Percentiles rank a stretch among this genome's conserved stretches.
These are phyloP conservation scores for Cardamine chenopodiifolia DNA, from an alignment of 345 rosid species.

Conservation along the genomic window DNA sequence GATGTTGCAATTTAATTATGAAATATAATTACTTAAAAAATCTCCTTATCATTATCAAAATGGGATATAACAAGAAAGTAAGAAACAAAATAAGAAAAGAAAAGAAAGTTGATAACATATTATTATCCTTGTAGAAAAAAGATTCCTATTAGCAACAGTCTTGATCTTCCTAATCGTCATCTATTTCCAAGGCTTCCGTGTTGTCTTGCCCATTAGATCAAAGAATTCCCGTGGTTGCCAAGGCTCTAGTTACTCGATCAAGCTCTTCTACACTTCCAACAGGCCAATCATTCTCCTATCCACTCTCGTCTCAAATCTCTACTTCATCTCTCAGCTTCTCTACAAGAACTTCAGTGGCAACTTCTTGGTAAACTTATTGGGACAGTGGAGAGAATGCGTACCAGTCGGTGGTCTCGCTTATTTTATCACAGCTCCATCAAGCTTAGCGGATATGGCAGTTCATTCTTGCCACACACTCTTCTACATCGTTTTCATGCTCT, in stretches of 20 bases:
- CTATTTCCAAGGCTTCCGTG: constrained; percentile 71
- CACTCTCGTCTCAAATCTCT: constrained; percentile 3
- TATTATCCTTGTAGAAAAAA: background rate
- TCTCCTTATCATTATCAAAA: background rate
- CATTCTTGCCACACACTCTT: constrained; percentile 20
- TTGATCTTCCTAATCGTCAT: constrained; percentile 55
- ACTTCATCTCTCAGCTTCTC: constrained; percentile 29
- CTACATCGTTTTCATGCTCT: constrained; percentile 20
- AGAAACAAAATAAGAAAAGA: no score
- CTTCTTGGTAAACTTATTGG: constrained; percentile 63
- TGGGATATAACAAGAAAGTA: background rate
- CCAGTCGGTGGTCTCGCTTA: constrained; percentile 12
- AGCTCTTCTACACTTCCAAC: constrained; percentile 24
- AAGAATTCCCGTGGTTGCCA: constrained; percentile 73
- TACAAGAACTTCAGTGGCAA: constrained; percentile 64
- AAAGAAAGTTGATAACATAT: background rate
- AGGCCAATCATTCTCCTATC: constrained; percentile 22
- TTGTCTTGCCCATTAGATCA: constrained; percentile 68
- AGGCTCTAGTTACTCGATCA: constrained; percentile 55
- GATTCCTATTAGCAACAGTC: constrained; percentile 49
- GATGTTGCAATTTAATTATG: background rate
- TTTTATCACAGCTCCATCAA: constrained; percentile 13
- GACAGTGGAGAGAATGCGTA: constrained; percentile 65
- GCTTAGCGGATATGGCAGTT: background rate
- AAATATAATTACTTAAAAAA: background rate